Conservation (phyloP, 2,329 filamentous ascomycete genomes). For the Penicillium hesseltinei region DNA sequence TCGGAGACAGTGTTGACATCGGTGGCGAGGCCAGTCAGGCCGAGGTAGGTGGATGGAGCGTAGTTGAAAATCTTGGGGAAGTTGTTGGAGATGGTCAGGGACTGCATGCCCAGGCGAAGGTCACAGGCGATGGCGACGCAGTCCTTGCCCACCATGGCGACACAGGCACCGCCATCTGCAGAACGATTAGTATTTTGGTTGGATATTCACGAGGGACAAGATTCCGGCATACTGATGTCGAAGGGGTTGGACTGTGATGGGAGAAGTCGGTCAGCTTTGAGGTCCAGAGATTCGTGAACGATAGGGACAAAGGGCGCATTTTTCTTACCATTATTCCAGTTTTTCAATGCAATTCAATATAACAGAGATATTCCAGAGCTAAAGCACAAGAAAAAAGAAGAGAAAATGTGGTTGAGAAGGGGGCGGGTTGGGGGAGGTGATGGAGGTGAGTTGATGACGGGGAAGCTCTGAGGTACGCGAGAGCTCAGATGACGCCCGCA, state of each 20-base stretch:
- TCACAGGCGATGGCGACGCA: conserved; percentile 99
- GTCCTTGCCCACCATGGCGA: conserved; percentile 99
- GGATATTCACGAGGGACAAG: conserved; percentile 8
- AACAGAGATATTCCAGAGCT: conserved; percentile 13
- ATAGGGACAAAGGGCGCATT: conserved; percentile 14
- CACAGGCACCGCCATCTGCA: conserved; percentile 81
- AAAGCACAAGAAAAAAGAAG: conserved; percentile 3
- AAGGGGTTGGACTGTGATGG: conserved; percentile 76
- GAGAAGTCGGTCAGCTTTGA: conserved; percentile 36
- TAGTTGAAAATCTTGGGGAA: conserved; percentile 99
- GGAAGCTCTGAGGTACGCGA: conserved; percentile 32
- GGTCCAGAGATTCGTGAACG: conserved; percentile 16
- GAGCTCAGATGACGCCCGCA: conserved; percentile 36
- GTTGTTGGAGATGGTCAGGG: conserved; percentile 96
- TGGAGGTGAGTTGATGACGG: conserved; percentile 25
- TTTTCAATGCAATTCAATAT: conserved; percentile 18
- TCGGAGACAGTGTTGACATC: conserved; percentile 93
- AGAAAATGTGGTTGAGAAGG: conserved; percentile 16
- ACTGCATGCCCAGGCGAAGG: conserved; percentile 92
- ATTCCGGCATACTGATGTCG: conserved; percentile 74
- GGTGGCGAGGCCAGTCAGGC: conserved; percentile 92
- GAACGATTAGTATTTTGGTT: conserved; percentile 13
- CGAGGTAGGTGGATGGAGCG: conserved; percentile 85
- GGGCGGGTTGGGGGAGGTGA: conserved; percentile 20
- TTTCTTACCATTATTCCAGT: conserved; percentile 26